Base-by-base conservation (phyloP, 805 yeast genomes). In the Debaryomyces hansenii region DNA sequence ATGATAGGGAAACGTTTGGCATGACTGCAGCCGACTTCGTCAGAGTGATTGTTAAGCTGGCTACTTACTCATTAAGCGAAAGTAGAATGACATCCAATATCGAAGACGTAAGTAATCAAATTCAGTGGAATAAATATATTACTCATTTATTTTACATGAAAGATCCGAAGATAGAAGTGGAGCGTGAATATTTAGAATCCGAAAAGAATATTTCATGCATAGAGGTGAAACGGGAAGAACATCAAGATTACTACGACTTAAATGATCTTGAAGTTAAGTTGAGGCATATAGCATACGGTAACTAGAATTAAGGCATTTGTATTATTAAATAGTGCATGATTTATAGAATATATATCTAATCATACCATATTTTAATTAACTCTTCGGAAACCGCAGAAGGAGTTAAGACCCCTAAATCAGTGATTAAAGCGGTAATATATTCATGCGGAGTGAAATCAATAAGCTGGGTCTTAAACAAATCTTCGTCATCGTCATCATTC, bases 351-450 rank as follows among this genome's bases (percentile, higher is more conserved):
- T 35, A 45, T 14, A 15, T 5, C 64, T 64, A 91, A 66, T 91
- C 97, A 60, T 90, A 91, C 97, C 97, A 94, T 83, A 94, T 90
- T 69, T 94, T 94, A 64, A 94, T 94, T 66, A 94, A 78, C 69
- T 94, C 99, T 65, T 94, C 99, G n/a, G 96, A 86, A 16, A 94
- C 99, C 0, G 98, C 98, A 49, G 96, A 86, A 10, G 99, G 97
- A 5, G 99, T 94, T 55, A 94, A 76, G 1, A 94, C 97, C 14
- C 99, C 99, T 52, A 94, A 74, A 64, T 94, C 99, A 3, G 99
- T 92, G 49, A 94, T 90, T 54, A 94, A 77, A 3, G 98, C 98
- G 2, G 99, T 94, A 44, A 94, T 87, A 60, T 85, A 90, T 56
- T 91, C 92, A 67, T 94, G 97, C 10, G 97, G 96, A 0, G 99